These are phyloP conservation scores for Beauveria brongniartii DNA, from an alignment of 2,329 filamentous ascomycete genomes.

Conservation along the genomic window DNA sequence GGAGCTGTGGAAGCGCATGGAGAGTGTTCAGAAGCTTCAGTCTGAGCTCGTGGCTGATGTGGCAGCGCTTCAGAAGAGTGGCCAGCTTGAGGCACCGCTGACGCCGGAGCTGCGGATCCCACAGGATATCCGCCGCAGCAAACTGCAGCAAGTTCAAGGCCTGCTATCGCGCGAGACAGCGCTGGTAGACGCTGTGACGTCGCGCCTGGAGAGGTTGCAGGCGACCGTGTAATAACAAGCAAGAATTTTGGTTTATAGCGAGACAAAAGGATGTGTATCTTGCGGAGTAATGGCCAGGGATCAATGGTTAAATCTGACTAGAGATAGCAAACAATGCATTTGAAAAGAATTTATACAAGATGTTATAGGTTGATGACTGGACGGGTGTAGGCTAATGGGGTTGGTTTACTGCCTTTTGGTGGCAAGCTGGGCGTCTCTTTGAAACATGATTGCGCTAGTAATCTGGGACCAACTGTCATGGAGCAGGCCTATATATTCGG, in stretches of 20 bases:
- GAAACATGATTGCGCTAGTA: slow-evolving; percentile 19
- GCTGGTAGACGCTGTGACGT: slow-evolving; percentile 58
- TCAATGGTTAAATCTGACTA: neutral
- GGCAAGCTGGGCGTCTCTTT: slow-evolving; percentile 5
- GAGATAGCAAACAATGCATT: neutral
- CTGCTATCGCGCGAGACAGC: slow-evolving; percentile 59
- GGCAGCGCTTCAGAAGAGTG: slow-evolving; percentile 32
- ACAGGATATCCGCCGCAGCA: slow-evolving; percentile 51
- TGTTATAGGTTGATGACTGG: neutral
- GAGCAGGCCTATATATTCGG: slow-evolving; percentile 20
- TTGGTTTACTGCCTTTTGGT: slow-evolving; percentile 18
- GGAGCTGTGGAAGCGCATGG: slow-evolving; percentile 47
- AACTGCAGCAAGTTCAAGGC: slow-evolving; percentile 54
- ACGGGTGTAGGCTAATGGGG: neutral
- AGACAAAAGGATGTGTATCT: neutral
- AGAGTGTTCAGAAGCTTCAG: slow-evolving; percentile 46
- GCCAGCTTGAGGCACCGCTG: slow-evolving; percentile 19
- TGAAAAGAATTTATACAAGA: neutral
- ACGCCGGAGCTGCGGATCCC: slow-evolving; percentile 45
- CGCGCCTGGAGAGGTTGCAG: slow-evolving; percentile 51
- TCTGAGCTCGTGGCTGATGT: slow-evolving; percentile 46
- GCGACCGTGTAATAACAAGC: slow-evolving; percentile 19
- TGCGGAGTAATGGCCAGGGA: slow-evolving; percentile 2
- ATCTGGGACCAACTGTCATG: slow-evolving; percentile 24
- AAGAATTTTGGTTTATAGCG: slow-evolving; percentile 9